Conservation (phyloP, 106 monocot genomes). For the Dendrobium officinale region DNA sequence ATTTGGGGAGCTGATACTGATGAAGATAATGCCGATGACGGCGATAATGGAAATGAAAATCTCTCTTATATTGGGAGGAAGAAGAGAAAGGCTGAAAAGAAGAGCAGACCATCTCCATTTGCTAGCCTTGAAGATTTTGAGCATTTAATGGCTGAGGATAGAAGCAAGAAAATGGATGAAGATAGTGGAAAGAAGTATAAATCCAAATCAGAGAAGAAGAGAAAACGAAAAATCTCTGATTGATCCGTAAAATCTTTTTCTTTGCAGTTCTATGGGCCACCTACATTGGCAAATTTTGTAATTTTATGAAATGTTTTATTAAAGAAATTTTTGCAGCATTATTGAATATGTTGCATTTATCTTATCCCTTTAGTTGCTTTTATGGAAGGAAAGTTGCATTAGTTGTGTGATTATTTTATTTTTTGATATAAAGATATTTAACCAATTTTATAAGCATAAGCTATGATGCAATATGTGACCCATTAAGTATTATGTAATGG, state of each 20-base stretch:
- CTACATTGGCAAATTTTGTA: too few species aligned
- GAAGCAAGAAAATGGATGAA: neutral
- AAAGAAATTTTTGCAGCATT: too few species aligned
- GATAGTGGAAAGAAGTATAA: conserved; percentile 14
- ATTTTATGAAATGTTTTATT: too few species aligned
- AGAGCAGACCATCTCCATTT: conserved; percentile 51
- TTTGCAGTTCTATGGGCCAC: too few species aligned
- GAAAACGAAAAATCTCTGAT: conserved; percentile 2
- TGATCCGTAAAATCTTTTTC: neutral
- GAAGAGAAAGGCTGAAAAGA: conserved; percentile 27
- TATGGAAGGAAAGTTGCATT: too few species aligned
- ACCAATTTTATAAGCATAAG: too few species aligned
- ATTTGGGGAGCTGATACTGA: conserved; percentile 14
- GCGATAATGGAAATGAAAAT: conserved; percentile 3
- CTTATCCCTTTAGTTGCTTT: too few species aligned
- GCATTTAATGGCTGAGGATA: conserved; percentile 42
- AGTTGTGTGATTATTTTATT: too few species aligned
- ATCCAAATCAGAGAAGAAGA: conserved; percentile 24
- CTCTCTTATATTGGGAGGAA: neutral
- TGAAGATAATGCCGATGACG: conserved; percentile 12
- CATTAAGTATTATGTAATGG: too few species aligned
- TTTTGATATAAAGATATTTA: too few species aligned
- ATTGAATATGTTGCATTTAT: too few species aligned
- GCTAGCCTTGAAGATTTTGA: conserved; percentile 79
- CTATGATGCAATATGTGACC: too few species aligned